Evolutionary conservation across 129 eudicot genomes (phyloP).

Genomic region (Ambrosia trifida): DNA sequence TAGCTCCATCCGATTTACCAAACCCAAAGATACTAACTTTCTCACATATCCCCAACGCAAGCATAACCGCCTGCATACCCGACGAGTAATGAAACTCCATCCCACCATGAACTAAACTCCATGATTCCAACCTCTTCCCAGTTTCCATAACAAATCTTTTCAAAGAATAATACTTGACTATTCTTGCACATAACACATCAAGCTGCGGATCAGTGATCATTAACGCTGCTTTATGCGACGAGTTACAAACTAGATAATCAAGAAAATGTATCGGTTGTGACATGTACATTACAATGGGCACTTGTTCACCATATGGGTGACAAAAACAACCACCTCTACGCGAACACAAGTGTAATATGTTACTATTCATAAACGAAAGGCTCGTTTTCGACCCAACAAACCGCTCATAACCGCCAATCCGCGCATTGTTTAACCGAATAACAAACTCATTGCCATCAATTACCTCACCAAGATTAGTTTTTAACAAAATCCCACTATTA

Average conservation of each 20-base stretch:
- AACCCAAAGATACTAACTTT: conserved; percentile 77
- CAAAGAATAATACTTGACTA: conserved; percentile 79
- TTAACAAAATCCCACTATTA: conserved; percentile 84
- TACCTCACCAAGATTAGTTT: conserved; percentile 43
- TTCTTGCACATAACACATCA: conserved; percentile 64
- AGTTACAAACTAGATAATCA: conserved; percentile 67
- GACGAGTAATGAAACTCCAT: conserved; percentile 83
- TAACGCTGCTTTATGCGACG: conserved; percentile 58
- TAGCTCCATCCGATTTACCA: conserved; percentile 64
- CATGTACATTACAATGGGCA: conserved; percentile 76
- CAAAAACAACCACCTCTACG: conserved; percentile 81
- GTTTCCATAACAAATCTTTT: conserved; percentile 49
- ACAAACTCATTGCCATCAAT: conserved; percentile 79
- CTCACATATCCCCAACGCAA: conserved; percentile 75
- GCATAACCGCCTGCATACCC: conserved; percentile 93
- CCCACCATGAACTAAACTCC: conserved; percentile 68
- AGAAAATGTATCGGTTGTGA: conserved; percentile 88
- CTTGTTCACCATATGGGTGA: conserved; percentile 73
- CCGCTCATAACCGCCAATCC: conserved; percentile 45
- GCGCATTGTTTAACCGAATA: conserved; percentile 81
- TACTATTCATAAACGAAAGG: conserved; percentile 83
- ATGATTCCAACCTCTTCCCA: conserved; percentile 49
- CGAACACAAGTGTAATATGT: conserved; percentile 78
- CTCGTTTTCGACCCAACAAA: conserved; percentile 80
- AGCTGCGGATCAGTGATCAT: conserved; percentile 73